These are phyloP conservation scores for Arachis hypogaea DNA, from an alignment of 306 rosid genomes.

Conservation along the genomic window DNA sequence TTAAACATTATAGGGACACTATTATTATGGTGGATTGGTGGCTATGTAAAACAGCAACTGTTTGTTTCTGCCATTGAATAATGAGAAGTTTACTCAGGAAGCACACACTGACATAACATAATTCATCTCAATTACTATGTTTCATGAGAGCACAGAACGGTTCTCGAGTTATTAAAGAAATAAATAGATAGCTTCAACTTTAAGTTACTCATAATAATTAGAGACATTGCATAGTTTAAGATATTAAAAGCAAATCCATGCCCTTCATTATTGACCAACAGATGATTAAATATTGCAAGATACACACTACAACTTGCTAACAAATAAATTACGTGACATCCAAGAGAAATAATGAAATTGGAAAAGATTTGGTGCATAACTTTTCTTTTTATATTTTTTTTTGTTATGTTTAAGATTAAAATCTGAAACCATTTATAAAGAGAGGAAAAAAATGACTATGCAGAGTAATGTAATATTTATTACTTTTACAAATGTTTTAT, in stretches of 20 bases:
- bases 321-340: too few species aligned
- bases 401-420: too few species aligned
- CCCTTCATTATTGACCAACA: neutral
- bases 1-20: neutral
- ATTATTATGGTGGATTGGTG: neutral
- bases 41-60: neutral
- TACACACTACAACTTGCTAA: too few species aligned
- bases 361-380: too few species aligned
- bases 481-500: too few species aligned
- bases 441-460: too few species aligned
- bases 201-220: neutral
- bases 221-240: neutral
- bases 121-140: conserved; percentile 1
- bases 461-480: too few species aligned
- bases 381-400: too few species aligned
- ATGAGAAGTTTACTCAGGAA: neutral
- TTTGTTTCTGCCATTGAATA: neutral
- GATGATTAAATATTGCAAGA: too few species aligned
- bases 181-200: conserved; percentile 6
- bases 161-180: conserved; percentile 1
- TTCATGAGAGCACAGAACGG: neutral
- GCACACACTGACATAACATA: conserved; percentile 15
- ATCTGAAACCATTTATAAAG: too few species aligned
- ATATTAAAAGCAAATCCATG: neutral
- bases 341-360: too few species aligned